Percentiles rank a stretch among this genome's conserved stretches.
These are phyloP conservation scores for Neonectria punicea DNA, from an alignment of 2,329 filamentous ascomycete species.

Conservation along the genomic window DNA sequence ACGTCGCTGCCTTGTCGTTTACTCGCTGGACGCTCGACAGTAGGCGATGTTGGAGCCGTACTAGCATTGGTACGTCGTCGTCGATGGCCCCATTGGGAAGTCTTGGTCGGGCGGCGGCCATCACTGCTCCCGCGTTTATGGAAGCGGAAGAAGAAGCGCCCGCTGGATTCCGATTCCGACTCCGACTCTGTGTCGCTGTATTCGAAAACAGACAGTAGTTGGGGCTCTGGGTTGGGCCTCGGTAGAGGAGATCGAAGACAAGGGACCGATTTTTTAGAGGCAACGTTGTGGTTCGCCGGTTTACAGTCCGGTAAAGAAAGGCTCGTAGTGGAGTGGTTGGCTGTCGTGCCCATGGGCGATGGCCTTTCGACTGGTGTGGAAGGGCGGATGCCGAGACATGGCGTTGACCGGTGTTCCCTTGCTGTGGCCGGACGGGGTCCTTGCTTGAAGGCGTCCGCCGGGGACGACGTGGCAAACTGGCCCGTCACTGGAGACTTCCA, in stretches of 20 bases:
- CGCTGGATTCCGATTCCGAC: constrained; percentile 35
- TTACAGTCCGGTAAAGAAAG: constrained; percentile 31
- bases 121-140: constrained; percentile 51
- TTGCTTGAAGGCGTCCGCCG: constrained; percentile 26
- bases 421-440: constrained; percentile 30
- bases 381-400: constrained; percentile 29
- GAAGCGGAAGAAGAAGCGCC: constrained; percentile 57
- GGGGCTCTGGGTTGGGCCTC: constrained; percentile 38
- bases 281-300: constrained; percentile 33
- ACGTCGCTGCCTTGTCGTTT: constrained; percentile 49
- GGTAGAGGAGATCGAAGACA: constrained; percentile 39
- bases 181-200: constrained; percentile 58
- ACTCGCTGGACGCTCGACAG: constrained; percentile 22
- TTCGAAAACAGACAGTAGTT: constrained; percentile 60
- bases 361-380: constrained; percentile 21
- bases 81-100: neutral
- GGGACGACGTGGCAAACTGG: constrained; percentile 25
- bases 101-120: constrained; percentile 31
- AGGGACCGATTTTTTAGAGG: constrained; percentile 44
- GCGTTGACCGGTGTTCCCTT: constrained; percentile 25
- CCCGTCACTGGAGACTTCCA: constrained; percentile 28
- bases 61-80: constrained; percentile 27
- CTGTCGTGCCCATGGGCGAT: constrained; percentile 34
- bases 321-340: constrained; percentile 38
- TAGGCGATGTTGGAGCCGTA: constrained; percentile 39